A percentile compares a stretch with the other conserved stretches of the same genome.
Evolutionary conservation across 108 stramenopile species (phyloP).

Genomic region (Cyclostephanos invisitatus): DNA sequence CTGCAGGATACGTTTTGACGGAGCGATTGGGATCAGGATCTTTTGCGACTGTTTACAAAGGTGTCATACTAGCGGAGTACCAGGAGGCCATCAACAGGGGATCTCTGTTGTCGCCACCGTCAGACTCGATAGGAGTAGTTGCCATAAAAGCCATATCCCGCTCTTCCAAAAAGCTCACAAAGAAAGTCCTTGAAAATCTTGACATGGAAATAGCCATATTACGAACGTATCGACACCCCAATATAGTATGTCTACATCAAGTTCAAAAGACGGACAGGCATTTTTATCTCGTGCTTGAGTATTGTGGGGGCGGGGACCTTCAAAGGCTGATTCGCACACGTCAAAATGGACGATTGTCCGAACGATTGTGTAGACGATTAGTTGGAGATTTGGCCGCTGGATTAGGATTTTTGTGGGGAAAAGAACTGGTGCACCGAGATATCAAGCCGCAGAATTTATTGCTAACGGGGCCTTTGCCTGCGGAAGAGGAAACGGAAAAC

Average conservation of each 20-base stretch:
- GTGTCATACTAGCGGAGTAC: constrained; percentile 40
- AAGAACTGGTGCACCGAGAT: constrained; percentile 91
- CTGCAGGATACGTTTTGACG: constrained; percentile 72
- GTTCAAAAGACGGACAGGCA: constrained; percentile 84
- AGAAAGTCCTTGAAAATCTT: constrained; percentile 94
- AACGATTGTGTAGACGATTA: constrained; percentile 81
- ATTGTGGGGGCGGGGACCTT: constrained; percentile 95
- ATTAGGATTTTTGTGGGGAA: constrained; percentile 84
- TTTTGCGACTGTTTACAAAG: constrained; percentile 89
- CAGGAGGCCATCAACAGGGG: constrained; percentile 18
- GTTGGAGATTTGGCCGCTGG: constrained; percentile 91
- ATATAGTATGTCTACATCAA: constrained; percentile 87
- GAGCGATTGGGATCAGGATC: constrained; percentile 73
- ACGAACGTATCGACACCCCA: constrained; percentile 86
- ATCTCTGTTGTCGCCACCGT: constrained; percentile 25
- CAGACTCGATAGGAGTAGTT: constrained; percentile 40
- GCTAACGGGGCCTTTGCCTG: constrained; percentile 78
- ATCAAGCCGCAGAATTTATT: constrained; percentile 97
- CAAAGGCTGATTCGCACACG: constrained; percentile 83
- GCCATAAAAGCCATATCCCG: constrained; percentile 95
- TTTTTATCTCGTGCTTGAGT: constrained; percentile 95
- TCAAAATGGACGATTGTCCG: constrained; percentile 70
- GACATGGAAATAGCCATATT: constrained; percentile 97
- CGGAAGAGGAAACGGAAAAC: constrained; percentile 62
- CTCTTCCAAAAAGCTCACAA: constrained; percentile 80